Base-by-base conservation (phyloP, 306 rosid species). In the Echinosophora koreensis region DNA sequence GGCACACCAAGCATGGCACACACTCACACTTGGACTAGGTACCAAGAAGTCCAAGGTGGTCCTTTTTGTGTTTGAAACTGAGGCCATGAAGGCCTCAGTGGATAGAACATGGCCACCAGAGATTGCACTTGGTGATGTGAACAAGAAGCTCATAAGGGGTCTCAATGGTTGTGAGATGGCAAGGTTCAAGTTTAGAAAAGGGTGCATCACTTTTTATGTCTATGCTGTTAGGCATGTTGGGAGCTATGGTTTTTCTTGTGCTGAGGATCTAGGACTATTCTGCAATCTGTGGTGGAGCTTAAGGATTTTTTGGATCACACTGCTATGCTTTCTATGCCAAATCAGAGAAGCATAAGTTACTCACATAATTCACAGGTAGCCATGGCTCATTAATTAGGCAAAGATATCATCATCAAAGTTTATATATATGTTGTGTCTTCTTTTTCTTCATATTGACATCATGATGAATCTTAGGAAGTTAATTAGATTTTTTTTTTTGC, bases 271-370 rank as follows among this genome's bases (percentile, higher is more conserved):
- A 2, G 88, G 51, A 78, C 89, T 0, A 71, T 96, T 60, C 71
- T 96, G 34, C 96, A 96, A 18, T 91, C 97, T 4, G 97, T 96
- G 7, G 94, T 92, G 22, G 94, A 84, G 52, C 96, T 96, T 22
- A 90, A 93, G 10, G 99, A 96, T 83, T 96, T 96, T 89, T 83
- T 96, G 90, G 99, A 96, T 79, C 99, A 96, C 27, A 96, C 99
- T 61, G 85, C 84, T 17, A 96, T 96, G 99, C 94, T 96, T 50
- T 92, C 99, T 17, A 76, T 92, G 97, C 96, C 99, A 6, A 57
- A 89, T 58, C 99, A 96, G 71, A 91, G 96, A 88, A 89, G 80
- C 68, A 89, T 96, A 28, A 86, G 64, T 65, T 90, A 77, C 73
- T 84, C 92, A 54, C 87, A 79, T 17, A 79, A 81, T 18, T 79